Evolutionary conservation across 768 basidiomycete species (phyloP), one percentile per base, ranked within the genome.

Genomic region (Boletus subparvulus): DNA sequence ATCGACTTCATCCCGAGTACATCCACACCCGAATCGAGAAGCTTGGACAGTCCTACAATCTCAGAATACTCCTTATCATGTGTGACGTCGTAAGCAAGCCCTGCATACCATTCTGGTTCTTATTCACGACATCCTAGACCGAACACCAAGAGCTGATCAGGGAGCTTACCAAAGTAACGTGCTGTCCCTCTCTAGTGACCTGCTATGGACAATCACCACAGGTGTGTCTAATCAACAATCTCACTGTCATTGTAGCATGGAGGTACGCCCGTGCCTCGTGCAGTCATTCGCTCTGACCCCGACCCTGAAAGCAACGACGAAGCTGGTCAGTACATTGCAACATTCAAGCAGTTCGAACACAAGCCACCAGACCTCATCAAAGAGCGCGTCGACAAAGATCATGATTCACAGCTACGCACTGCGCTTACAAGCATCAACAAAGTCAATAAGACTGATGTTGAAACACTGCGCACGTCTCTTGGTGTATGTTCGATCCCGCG

Each of bases 391-490:
- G 94, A 97, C 70, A 92, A 94, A 61, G 89, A 92, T 64, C 93
- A 97, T 66, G 75, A 80, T 60, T 85, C 93, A 9, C 81, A 94
- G 65, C 72, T 98, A 14, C 89, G 90, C 54, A 83, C 84, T 19
- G 82, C 91, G 1, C 78, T 99, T 28, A 98, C 96, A 2, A 85
- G 84, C 61, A 91, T 98, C 65, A 88, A 83, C 67, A 93, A 91
- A 63, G 92, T 99, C 59, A 98, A 98, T 74, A 97, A 96, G 78
- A 98, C 96, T 4, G 97, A 99, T 65, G 93, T 95, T 2, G 86
- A 92, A 73, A 98, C 96, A 4, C 77, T 99, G 41, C 83, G 91
- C 21, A 87, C 88, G 3, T 88, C 92, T n/a, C 87, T 95, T 63
- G 95, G 94, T 36, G 96, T 98, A 75, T 55, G 87, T 78, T 32